Percentiles rank a stretch among this genome's conserved stretches.
These are phyloP conservation scores for Apium graveolens DNA, from an alignment of 129 eudicot species.

Conservation along the genomic window DNA sequence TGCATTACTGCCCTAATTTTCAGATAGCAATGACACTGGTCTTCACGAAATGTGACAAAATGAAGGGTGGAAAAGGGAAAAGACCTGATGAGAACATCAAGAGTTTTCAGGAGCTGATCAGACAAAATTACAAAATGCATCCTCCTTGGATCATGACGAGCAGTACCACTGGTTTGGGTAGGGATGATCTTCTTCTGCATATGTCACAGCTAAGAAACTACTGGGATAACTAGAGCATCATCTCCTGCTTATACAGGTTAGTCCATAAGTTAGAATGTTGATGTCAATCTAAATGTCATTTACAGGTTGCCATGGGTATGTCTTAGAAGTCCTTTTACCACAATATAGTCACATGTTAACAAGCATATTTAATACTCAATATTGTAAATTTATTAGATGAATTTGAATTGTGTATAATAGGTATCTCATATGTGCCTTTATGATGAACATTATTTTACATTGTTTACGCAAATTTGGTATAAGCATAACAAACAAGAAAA, in stretches of 20 bases:
- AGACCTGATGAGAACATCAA: constrained; percentile 80
- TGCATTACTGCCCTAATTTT: constrained; percentile 4
- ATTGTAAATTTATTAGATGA: background rate
- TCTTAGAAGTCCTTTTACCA: background rate
- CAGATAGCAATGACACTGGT: constrained; percentile 90
- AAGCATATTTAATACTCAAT: background rate
- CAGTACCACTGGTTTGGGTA: constrained; percentile 82
- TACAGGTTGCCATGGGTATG: background rate
- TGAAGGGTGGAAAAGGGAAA: constrained; percentile 62
- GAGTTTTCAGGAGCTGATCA: constrained; percentile 58
- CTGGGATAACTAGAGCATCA: constrained; percentile 49
- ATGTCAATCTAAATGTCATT: constrained; percentile 4
- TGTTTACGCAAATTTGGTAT: background rate
- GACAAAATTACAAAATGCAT: constrained; percentile 47
- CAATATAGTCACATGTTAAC: background rate
- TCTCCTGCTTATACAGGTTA: background rate
- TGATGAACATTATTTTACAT: background rate
- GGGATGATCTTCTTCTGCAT: constrained; percentile 88
- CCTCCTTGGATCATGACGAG: constrained; percentile 99
- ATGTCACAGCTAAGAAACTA: constrained; percentile 92
- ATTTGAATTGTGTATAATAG: background rate
- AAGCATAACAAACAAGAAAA: background rate
- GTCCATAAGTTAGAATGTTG: background rate
- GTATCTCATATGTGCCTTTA: background rate
- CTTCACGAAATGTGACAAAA: constrained; percentile 88